Conservation (phyloP, 129 eudicot genomes). For the Flaveria ramosissima region DNA sequence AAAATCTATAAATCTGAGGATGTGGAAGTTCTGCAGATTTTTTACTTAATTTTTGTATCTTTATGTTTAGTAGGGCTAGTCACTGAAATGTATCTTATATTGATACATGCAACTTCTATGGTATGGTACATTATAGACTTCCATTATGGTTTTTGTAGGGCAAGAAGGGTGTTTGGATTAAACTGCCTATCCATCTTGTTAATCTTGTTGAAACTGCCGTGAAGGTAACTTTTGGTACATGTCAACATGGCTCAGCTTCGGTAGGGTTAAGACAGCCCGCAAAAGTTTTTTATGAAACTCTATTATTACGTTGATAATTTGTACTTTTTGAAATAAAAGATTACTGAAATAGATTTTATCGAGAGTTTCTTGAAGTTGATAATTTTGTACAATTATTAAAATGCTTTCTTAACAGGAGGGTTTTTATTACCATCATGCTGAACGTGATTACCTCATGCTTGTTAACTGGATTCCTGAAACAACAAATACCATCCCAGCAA, state of each 20-base stretch:
- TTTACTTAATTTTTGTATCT: not conserved
- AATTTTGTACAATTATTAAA: not conserved
- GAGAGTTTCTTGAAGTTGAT: slow-evolving; percentile 17
- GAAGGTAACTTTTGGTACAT: slow-evolving; percentile 41
- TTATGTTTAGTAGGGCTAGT: not conserved
- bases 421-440: slow-evolving; percentile 85
- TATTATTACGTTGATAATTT: not conserved
- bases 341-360: not conserved
- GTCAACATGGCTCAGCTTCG: not conserved
- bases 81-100: not conserved
- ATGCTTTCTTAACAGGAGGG: slow-evolving; percentile 59
- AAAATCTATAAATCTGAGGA: slow-evolving; percentile 5
- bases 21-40: not conserved
- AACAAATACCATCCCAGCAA: slow-evolving; percentile 58
- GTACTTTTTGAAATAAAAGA: not conserved
- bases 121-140: slow-evolving; percentile 18
- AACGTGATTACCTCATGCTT: slow-evolving; percentile 77
- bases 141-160: slow-evolving; percentile 48
- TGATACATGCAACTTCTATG: slow-evolving; percentile 14
- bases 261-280: not conserved
- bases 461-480: slow-evolving; percentile 80
- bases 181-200: slow-evolving; percentile 60
- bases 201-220: slow-evolving; percentile 70
- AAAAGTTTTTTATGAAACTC: not conserved
- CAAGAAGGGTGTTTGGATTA: slow-evolving; percentile 87